Evolutionary conservation across 192 early-diverging fungal genomes (phyloP).

Genomic region (Coemansia sp.): DNA sequence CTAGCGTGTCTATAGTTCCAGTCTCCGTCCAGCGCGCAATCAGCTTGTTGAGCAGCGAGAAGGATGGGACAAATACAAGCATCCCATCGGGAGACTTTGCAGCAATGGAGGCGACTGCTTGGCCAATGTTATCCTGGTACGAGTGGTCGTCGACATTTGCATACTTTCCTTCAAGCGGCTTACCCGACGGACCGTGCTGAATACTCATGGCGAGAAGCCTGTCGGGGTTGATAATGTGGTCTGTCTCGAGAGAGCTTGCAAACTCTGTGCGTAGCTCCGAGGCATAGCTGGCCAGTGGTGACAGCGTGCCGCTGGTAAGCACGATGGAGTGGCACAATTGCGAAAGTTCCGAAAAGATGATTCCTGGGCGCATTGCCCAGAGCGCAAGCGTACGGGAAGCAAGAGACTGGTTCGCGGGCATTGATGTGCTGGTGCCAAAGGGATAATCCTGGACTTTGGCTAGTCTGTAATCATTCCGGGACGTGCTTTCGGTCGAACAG

Average conservation of each 20-base stretch:
- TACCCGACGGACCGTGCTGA: conserved; percentile 47
- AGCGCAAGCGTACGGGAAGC: conserved; percentile 28
- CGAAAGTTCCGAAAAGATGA: conserved; percentile 44
- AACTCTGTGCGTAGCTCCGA: conserved; percentile 59
- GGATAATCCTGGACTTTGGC: conserved; percentile 15
- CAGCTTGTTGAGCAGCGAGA: conserved; percentile 46
- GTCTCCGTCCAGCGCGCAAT: conserved; percentile 46
- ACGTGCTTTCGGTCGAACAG: not conserved
- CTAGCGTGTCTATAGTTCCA: conserved; percentile 17
- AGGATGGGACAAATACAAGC: conserved; percentile 52
- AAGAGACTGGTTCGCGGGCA: not conserved
- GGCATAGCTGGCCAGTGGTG: conserved; percentile 58
- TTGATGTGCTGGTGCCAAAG: not conserved
- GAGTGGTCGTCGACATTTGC: conserved; percentile 28
- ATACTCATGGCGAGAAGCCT: conserved; percentile 63
- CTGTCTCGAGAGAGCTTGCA: conserved; percentile 55
- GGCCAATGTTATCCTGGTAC: conserved; percentile 59
- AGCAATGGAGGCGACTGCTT: conserved; percentile 37
- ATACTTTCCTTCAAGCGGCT: conserved; percentile 45
- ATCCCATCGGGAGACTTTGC: conserved; percentile 41
- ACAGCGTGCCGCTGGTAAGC: conserved; percentile 65
- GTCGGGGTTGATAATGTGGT: conserved; percentile 63
- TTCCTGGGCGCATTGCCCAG: conserved; percentile 39
- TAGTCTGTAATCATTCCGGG: conserved; percentile 31
- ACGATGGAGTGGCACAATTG: conserved; percentile 52